Evolutionary conservation across 345 rosid species (phyloP).

Genomic region (Dimocarpus longan): DNA sequence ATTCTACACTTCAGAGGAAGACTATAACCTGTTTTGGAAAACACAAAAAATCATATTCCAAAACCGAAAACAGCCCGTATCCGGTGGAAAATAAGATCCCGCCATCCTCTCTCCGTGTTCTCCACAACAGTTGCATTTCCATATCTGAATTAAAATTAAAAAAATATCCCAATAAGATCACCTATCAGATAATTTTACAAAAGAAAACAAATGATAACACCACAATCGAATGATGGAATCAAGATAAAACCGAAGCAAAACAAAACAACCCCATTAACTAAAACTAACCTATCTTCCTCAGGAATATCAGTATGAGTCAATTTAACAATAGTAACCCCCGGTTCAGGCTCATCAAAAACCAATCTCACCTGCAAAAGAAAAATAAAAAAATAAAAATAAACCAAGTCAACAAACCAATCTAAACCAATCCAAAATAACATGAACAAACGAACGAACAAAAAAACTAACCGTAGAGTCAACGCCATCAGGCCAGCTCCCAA

Average conservation of each 20-base stretch:
- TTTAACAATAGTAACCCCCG: slow-evolving; percentile 77
- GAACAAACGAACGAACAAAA: neutral
- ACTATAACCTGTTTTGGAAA: neutral
- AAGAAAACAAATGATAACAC: neutral
- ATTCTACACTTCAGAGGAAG: slow-evolving; percentile 11
- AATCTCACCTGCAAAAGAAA: slow-evolving; percentile 67
- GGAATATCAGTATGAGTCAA: slow-evolving; percentile 82
- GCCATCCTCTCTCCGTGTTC: slow-evolving; percentile 97
- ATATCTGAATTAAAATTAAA: slow-evolving; percentile 54
- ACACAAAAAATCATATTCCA: slow-evolving; percentile 50
- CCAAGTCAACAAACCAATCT: slow-evolving; percentile 21
- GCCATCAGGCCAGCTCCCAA: slow-evolving; percentile 98
- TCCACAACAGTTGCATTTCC: slow-evolving; percentile 95
- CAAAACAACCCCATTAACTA: neutral
- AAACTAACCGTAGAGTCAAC: slow-evolving; percentile 68
- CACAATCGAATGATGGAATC: neutral
- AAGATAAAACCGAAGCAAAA: neutral
- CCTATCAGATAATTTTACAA: neutral
- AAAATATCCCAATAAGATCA: slow-evolving; percentile 15
- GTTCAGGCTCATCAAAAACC: slow-evolving; percentile 70
- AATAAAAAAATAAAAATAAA: neutral
- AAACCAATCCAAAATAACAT: neutral
- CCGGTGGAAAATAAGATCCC: slow-evolving; percentile 83
- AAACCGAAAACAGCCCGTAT: slow-evolving; percentile 92
- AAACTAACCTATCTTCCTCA: slow-evolving; percentile 84